Evolutionary conservation across 495 filamentous ascomycete genomes (phyloP).

Genomic region (Hyaloscypha bicolor): DNA sequence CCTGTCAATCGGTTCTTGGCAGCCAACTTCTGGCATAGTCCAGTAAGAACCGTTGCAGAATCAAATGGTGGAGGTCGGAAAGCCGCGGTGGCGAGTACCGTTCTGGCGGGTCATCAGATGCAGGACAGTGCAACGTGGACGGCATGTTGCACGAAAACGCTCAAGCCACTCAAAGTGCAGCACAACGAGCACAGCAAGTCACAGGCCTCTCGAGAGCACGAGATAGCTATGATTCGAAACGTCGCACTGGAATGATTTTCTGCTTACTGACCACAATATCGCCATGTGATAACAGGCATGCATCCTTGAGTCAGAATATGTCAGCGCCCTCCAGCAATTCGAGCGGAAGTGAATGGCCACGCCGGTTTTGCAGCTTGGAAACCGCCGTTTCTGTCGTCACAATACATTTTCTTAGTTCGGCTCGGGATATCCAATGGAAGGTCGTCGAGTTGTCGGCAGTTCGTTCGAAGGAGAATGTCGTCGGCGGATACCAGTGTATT

Average conservation of each 20-base stretch:
- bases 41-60: not conserved
- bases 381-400: not conserved
- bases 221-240: not conserved
- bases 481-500: too few relatives aligned
- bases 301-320: not conserved
- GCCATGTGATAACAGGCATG: not conserved
- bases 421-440: not conserved
- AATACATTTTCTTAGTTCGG: not conserved
- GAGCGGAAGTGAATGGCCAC: not conserved
- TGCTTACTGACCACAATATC: not conserved
- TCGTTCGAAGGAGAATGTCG: not conserved
- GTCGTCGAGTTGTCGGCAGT: not conserved
- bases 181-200: not conserved
- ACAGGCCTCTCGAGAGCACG: not conserved
- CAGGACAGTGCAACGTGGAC: not conserved
- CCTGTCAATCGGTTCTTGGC: not conserved
- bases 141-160: not conserved
- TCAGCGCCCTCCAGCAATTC: not conserved
- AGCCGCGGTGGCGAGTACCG: not conserved
- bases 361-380: not conserved
- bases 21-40: not conserved
- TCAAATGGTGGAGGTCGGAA: not conserved
- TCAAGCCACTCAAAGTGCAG: not conserved
- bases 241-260: not conserved
- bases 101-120: constrained; percentile 1